phyloP scores from a whole-genome alignment of 202 grass and related monocot species.

The Carex sylvatica region DNA sequence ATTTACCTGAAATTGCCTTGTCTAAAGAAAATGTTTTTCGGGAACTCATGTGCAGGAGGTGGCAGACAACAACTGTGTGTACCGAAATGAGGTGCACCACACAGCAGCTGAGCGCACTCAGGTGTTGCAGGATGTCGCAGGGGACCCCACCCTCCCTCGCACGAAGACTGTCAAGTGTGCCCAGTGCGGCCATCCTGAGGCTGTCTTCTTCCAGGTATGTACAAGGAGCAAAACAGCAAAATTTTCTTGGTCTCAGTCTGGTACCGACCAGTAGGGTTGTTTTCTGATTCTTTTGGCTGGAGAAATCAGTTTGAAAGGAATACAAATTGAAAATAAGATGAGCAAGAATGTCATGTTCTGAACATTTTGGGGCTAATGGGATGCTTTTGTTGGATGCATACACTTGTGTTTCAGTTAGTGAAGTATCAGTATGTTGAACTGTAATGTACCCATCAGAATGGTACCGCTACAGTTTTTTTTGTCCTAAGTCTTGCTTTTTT shows the following conservation, averaged over 20 bases:
- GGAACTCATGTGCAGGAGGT: constrained; percentile 48
- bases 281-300: not conserved
- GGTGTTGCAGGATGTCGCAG: constrained; percentile 64
- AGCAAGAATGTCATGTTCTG: not conserved
- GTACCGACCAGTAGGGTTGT: not conserved
- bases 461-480: not conserved
- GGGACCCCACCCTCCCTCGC: constrained; percentile 71
- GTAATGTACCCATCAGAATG: not conserved
- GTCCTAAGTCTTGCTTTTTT: not conserved
- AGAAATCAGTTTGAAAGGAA: not conserved
- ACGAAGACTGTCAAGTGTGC: constrained; percentile 54
- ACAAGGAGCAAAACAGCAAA: not conserved
- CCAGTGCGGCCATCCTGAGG: constrained; percentile 66
- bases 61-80: constrained; percentile 58
- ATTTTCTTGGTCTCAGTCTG: not conserved
- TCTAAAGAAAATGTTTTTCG: not conserved
- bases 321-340: not conserved
- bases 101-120: constrained; percentile 58
- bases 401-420: not conserved
- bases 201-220: constrained; percentile 80
- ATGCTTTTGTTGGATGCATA: not conserved
- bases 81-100: constrained; percentile 63
- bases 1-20: not conserved
- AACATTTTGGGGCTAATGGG: not conserved
- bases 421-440: constrained; percentile 1